A percentile compares a stretch with the other conserved stretches of the same genome.
phyloP scores from a whole-genome alignment of 768 basidiomycete genomes.

The Kwoniella europaea region DNA sequence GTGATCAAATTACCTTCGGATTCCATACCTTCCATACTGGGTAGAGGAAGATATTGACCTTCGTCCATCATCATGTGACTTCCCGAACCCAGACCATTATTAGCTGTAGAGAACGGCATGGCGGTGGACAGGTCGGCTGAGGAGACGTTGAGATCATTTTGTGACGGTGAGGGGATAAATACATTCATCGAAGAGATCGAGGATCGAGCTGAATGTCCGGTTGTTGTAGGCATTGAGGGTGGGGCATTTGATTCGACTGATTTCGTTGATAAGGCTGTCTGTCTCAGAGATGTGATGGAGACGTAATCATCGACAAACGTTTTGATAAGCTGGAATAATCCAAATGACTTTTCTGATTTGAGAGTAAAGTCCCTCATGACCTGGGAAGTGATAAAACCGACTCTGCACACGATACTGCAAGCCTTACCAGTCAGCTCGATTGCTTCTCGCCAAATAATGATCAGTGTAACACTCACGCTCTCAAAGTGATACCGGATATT shows the following conservation, averaged over 20 bases:
- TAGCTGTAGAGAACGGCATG: slow-evolving; percentile 6
- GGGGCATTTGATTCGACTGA: slow-evolving; percentile 8
- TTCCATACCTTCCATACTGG: slow-evolving; percentile 1
- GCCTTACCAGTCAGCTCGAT: not conserved
- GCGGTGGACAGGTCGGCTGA: slow-evolving; percentile 19
- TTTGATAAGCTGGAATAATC: slow-evolving; percentile 51
- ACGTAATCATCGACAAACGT: slow-evolving; percentile 53
- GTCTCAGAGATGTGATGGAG: slow-evolving; percentile 34
- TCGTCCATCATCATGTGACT: not conserved
- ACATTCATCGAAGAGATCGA: slow-evolving; percentile 15
- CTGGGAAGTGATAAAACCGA: slow-evolving; percentile 47
- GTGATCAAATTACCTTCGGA: slow-evolving; percentile 12
- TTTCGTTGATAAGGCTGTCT: slow-evolving; percentile 25
- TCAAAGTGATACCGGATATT: slow-evolving; percentile 9
- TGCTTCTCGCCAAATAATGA: not conserved
- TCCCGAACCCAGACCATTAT: not conserved
- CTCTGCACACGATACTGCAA: slow-evolving; percentile 21
- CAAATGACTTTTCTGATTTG: slow-evolving; percentile 43
- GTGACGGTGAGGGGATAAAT: slow-evolving; percentile 13
- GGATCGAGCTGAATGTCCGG: slow-evolving; percentile 2
- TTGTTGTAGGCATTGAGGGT: not conserved
- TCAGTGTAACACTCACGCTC: slow-evolving; percentile 20
- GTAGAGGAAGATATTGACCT: slow-evolving; percentile 21
- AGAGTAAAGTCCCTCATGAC: slow-evolving; percentile 47
- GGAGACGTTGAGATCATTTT: not conserved